phyloP scores from a whole-genome alignment of 176 grass and related monocot species.

The Elymus sibiricus region DNA sequence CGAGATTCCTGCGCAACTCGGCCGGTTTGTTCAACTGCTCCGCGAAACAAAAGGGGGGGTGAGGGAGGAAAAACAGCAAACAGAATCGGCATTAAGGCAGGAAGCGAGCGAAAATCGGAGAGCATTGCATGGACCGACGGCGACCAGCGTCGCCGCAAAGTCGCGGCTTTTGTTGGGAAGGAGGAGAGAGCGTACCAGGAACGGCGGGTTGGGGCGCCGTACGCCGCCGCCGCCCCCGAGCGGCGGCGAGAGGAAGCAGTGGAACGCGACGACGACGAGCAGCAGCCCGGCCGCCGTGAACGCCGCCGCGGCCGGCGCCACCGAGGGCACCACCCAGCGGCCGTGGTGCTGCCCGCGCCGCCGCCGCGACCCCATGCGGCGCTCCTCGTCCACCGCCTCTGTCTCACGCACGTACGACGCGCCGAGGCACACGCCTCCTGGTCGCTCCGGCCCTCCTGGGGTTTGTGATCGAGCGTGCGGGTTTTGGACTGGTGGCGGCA shows the following conservation, averaged over 20 bases:
- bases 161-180: background rate
- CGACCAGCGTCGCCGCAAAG: constrained; percentile 4
- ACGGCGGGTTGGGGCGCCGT: constrained; percentile 30
- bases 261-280: constrained; percentile 57
- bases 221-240: constrained; percentile 28
- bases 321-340: constrained; percentile 56
- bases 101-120: constrained; percentile 20
- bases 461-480: background rate
- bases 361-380: constrained; percentile 52
- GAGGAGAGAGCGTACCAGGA: constrained; percentile 27
- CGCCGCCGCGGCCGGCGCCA: constrained; percentile 45
- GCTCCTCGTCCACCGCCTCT: background rate
- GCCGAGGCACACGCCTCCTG: background rate
- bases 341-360: constrained; percentile 54
- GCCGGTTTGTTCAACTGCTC: constrained; percentile 70
- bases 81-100: constrained; percentile 12
- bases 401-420: background rate
- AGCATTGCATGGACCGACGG: background rate
- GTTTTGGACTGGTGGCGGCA: background rate
- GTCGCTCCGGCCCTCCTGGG: background rate
- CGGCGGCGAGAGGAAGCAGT: constrained; percentile 71
- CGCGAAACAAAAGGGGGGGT: background rate
- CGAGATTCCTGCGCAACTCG: constrained; percentile 48
- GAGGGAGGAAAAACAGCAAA: background rate
- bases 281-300: constrained; percentile 55